Evolutionary conservation across 371 early-diverging fungal species (phyloP), one percentile per base, ranked within the genome.

Genomic region (Mortierella polycephala): DNA sequence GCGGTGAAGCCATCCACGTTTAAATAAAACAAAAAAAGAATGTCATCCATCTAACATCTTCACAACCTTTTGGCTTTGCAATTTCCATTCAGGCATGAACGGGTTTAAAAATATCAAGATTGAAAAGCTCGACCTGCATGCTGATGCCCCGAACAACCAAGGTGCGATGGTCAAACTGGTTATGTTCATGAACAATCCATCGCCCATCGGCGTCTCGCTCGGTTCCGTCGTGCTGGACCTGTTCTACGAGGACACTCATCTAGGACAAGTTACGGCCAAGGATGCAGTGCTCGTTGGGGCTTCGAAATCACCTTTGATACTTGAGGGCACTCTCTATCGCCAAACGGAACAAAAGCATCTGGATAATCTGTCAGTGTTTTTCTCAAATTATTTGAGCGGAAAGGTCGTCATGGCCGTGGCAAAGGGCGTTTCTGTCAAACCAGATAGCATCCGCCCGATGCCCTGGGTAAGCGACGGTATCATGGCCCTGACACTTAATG

Each of bases 381-480:
- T 87, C 81, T 84, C 86, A 10, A 82, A 82, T 46, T 87, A 85
- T 60, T 67, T 88, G 51, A 71, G 82, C 54, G 86, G 87, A 14
- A 67, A 69, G 12, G 71, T 82, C 50, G 83, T 86, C 41, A 79
- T 81, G 21, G 84, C 85, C 12, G 65, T 82, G 23, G 89, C 87
- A 40, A 71, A 62, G n/a, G 89, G 89, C 83, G 77, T 88, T 1
- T 83, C 86, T 51, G 82, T 81, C 57, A 81, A 83, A 14, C 87
- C 89, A 39, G 81, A 88, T 66, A 87, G 89, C 46, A 52, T 63
- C 39, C 65, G 87, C 50, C 67, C 83, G 18, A 77, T 88, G 42
- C 69, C 39, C 12, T 88, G 89, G 89, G 72, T 88, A 13, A 84
- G 85, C 49, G 83, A 85, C 30, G 86, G 85, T 62, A 83, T 87